Evolutionary conservation across 768 basidiomycete genomes (phyloP), one percentile per base, ranked within the genome.

Genomic region (Suillus cothurnatus): DNA sequence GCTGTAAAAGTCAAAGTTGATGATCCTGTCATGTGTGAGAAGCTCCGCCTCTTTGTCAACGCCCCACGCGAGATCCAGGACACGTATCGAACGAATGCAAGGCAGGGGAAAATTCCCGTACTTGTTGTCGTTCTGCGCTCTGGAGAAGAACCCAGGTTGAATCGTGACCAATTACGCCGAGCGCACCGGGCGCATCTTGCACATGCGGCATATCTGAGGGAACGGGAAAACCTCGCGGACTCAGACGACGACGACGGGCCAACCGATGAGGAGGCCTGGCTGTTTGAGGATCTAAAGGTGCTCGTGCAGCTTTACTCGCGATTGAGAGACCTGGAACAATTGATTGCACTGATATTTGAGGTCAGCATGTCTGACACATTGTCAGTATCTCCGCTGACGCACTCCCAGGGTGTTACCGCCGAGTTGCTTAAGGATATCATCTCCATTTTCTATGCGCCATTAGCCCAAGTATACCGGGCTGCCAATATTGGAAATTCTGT

Each of bases 341-440:
- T 99, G 70, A 93, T 99, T 68, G 93, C 90, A 52, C 81, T 99
- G 43, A 91, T 99, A 52, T 99, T 99, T 68, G 96, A 99, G 89
- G 96, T 91, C 62, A 63, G 85, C 67, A 34, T 28, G 11, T 58
- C n/a, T 1, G 66, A 39, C 26, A 12, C 17, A 28, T 6, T 21
- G 34, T 31, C 14, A 21, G 14, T 28, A 19, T 50, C 28, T 28
- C 6, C n/a, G 55, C 43, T 65, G 41, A 49, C 63, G 49, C 50
- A 60, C 39, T 5, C 26, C 8, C 41, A 99, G 96, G 96, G 97
- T 26, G 90, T 90, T 53, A 99, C 97, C 0, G 89, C 97, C 2
- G 97, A 99, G 39, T 82, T 99, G 31, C 81, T 99, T 72, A 98
- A 96, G 77, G 97, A 99, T 75, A 98, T 99, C 66, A 94, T 99